phyloP scores from a whole-genome alignment of 257 asterid species.

The Solanum sitiens region DNA sequence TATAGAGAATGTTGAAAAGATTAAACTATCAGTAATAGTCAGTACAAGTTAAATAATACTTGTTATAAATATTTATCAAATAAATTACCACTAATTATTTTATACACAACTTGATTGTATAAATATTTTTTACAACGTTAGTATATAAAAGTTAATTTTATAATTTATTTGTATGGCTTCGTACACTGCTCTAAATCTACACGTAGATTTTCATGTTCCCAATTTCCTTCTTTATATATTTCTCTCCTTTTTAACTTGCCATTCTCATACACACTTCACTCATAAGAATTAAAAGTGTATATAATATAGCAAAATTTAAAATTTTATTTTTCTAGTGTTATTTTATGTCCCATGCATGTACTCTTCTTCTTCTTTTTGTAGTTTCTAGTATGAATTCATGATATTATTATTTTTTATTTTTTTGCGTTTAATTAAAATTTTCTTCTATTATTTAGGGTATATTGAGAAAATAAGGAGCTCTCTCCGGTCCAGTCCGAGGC shows the following conservation, averaged over 20 bases:
- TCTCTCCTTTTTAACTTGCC: not conserved
- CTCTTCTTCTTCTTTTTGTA: not conserved
- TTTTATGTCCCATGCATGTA: not conserved
- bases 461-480: slow-evolving; percentile 51
- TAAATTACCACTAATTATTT: too few species aligned
- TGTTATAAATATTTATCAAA: too few species aligned
- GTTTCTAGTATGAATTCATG: not conserved
- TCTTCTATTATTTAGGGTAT: not conserved
- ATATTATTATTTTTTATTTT: not conserved
- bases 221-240: not conserved
- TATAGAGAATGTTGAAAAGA: not conserved
- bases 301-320: too few species aligned
- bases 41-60: not conserved
- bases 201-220: not conserved
- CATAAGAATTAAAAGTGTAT: too few species aligned
- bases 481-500: slow-evolving; percentile 87
- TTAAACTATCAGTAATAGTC: not conserved
- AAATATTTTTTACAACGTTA: too few species aligned
- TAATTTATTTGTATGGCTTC: not conserved
- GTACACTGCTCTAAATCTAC: not conserved
- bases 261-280: not conserved
- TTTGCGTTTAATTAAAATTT: not conserved
- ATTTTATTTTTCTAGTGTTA: not conserved
- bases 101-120: too few species aligned
- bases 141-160: too few species aligned